Evolutionary conservation across 2,329 filamentous ascomycete genomes (phyloP).

Genomic region (Sphaerulina vaccinii): DNA sequence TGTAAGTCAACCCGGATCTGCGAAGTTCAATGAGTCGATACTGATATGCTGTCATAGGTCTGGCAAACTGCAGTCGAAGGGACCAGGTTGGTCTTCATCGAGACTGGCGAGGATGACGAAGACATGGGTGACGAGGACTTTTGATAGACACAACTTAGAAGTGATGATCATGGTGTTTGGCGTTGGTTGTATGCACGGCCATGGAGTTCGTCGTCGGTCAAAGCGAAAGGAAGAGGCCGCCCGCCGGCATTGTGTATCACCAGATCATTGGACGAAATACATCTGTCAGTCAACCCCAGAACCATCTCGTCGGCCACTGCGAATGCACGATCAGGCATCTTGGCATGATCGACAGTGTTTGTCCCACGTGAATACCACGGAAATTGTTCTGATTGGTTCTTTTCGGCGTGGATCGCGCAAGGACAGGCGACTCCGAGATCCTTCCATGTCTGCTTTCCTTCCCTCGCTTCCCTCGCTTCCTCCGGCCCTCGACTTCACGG

Average conservation of each 20-base stretch:
- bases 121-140: constrained; percentile 38
- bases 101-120: constrained; percentile 48
- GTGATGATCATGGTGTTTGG: constrained; percentile 13
- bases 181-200: constrained; percentile 14
- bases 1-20: constrained; percentile 60
- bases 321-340: constrained; percentile 5
- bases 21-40: background rate
- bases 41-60: constrained; percentile 44
- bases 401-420: background rate
- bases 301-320: constrained; percentile 12
- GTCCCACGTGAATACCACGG: background rate
- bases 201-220: constrained; percentile 7
- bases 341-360: constrained; percentile 2
- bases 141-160: constrained; percentile 20
- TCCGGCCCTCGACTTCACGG: background rate
- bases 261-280: constrained; percentile 13
- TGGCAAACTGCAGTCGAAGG: constrained; percentile 58
- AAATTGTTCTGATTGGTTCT: background rate
- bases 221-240: constrained; percentile 26
- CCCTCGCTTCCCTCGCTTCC: background rate
- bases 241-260: constrained; percentile 9
- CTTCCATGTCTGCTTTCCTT: too few species aligned
- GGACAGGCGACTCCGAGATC: too few species aligned
- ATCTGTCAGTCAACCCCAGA: constrained; percentile 7
- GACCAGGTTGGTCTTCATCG: constrained; percentile 55